Conservation (phyloP, 768 basidiomycete species). For the Mycena indigotica region DNA sequence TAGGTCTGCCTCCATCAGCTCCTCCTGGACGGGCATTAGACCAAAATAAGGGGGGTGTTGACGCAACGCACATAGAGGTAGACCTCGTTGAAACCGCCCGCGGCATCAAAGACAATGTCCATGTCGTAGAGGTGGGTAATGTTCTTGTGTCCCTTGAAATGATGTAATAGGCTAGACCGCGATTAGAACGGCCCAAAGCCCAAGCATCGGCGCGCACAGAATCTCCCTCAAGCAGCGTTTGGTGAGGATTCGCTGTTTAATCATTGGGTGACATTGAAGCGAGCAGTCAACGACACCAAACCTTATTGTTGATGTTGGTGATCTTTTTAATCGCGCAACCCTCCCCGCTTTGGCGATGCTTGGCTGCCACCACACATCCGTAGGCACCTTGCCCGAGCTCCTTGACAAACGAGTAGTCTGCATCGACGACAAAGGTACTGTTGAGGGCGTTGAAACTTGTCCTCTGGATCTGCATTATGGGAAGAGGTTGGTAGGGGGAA, state of each 20-base stretch:
- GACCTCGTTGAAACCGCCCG: slow-evolving; percentile 93
- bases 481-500: not conserved
- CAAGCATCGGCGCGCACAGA: slow-evolving; percentile 53
- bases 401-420: slow-evolving; percentile 92
- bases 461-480: not conserved
- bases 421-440: slow-evolving; percentile 85
- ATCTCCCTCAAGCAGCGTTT: slow-evolving; percentile 97
- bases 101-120: slow-evolving; percentile 94
- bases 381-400: slow-evolving; percentile 97
- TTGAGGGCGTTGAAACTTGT: slow-evolving; percentile 55
- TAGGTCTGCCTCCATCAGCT: slow-evolving; percentile 99
- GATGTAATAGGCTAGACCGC: slow-evolving; percentile 76
- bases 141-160: slow-evolving; percentile 99
- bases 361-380: slow-evolving; percentile 87
- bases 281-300: slow-evolving; percentile 27
- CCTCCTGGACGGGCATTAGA: slow-evolving; percentile 62
- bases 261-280: not conserved
- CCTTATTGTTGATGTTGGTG: slow-evolving; percentile 91
- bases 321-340: slow-evolving; percentile 97
- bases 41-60: too few relatives aligned
- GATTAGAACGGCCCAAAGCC: slow-evolving; percentile 17
- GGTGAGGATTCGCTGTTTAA: slow-evolving; percentile 80
- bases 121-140: slow-evolving; percentile 98
- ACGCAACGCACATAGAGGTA: slow-evolving; percentile 75
- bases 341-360: slow-evolving; percentile 80